Evolutionary conservation across 1,139 yeast species (phyloP), one percentile per base, ranked within the genome.

Genomic region (Pneumocystis carinii): DNA sequence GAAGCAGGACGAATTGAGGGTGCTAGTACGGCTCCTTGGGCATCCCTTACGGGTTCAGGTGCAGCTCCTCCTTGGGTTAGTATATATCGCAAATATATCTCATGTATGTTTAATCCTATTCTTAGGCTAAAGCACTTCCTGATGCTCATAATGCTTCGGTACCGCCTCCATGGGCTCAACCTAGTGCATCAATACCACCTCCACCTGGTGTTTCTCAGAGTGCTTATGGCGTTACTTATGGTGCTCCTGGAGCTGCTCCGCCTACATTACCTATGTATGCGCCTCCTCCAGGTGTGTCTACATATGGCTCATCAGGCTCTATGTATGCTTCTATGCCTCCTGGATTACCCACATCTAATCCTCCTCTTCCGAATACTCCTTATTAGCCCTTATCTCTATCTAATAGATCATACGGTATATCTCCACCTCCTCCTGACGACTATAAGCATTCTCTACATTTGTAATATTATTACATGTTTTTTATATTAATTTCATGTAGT

Each of bases 91-190:
- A 19, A 56, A 64, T 64, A n/a, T 59, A 53, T 56, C 60, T 64
- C 12, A 63, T 59, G 19, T 64, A 62, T n/a, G 60, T n/a, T 64
- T 63, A 19, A 38, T 24, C n/a, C 36, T 57, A 12, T 56, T 62
- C 37, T 53, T 64, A 27, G 62, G 38, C 36, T 27, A 66, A 63
- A 17, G 60, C 64, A 3, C 66, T 62, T 15, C 63, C 66, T 14
- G 64, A 64, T 15, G 41, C 59, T 12, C 41, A 37, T 29, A 48
- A 41, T 19, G 57, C 60, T 0, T 55, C 61, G 38, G 65, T 57
- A n/a, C 65, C 66, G 3, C 66, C 66, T 6, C 66, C 66, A 8
- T 62, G 66, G 59, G 64, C 59, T 24, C 58, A 61, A 32, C 61
- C 55, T 24, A 15, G 15, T 24, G 32, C 32, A 24, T 15, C 55